Evolutionary conservation across 2,329 filamentous ascomycete genomes (phyloP), one percentile per base, ranked within the genome.

Genomic region (Botryotinia convoluta): DNA sequence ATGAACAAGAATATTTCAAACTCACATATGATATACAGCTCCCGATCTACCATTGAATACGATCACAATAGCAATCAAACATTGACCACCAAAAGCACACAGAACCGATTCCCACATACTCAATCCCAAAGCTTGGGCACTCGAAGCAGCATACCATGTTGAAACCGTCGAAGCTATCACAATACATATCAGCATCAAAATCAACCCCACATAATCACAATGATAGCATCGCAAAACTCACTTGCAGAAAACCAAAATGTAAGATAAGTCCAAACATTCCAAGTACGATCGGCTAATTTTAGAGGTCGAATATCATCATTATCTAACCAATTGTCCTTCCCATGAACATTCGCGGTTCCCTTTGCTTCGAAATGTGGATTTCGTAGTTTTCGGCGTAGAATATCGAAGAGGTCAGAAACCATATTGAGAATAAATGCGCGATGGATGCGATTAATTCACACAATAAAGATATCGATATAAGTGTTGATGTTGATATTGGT

Each of bases 21-120:
- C 74, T 73, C 22, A 78, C 77, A 86, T 81, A 64, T 85, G 83
- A 75, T 85, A 86, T 37, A 82, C 81, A 0, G 83, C 83, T 9
- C 84, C 84, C 20, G 82, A 80, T 22, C 83, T 80, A 7, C 84
- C 83, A 74, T 85, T 85, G 22, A 85, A 77, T 0, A 82, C 81
- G 77, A 85, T 84, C 73, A 84, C 77, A 73, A 82, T 68, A 51
- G 82, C 82, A 71, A 83, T 82, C 16, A 86, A 78, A 37, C 81
- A 78, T 51, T 85, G 82, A 60, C 85, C 86, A 7, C 80, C 83
- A 44, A 83, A 77, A 61, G 81, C 77, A 78, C 83, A 81, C 64
- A 77, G 83, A 42, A 87, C 74, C 22, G 82, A 82, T 76, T 87
- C 85, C 85, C 85, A 87, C 82, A 86, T 85, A 59, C 81, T 83